Percentiles rank a stretch among this genome's conserved stretches.
Evolutionary conservation across 768 basidiomycete genomes (phyloP).

Genomic region (Peribolospora baueri): DNA sequence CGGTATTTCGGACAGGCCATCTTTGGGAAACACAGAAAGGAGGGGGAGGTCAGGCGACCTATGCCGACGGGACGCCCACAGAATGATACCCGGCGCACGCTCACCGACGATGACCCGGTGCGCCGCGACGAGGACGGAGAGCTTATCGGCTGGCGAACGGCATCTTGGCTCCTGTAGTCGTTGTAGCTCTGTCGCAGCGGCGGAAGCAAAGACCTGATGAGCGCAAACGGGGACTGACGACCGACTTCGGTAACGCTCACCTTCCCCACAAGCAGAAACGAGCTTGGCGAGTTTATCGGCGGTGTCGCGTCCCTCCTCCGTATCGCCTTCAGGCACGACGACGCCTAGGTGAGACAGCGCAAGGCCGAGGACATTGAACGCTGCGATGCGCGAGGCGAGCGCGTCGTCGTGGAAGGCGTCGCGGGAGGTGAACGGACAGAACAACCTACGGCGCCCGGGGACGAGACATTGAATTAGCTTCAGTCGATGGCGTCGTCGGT

Average conservation of each 20-base stretch:
- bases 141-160: constrained; percentile 51
- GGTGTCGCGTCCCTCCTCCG: constrained; percentile 17
- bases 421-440: constrained; percentile 44
- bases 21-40: constrained; percentile 3
- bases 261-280: constrained; percentile 48
- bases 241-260: constrained; percentile 24
- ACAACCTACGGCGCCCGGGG: constrained; percentile 30
- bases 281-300: constrained; percentile 30
- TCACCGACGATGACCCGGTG: constrained; percentile 69
- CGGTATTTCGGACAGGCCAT: constrained; percentile 14
- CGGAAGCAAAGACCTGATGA: background rate
- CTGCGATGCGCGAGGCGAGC: constrained; percentile 64
- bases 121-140: constrained; percentile 49
- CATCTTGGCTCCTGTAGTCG: constrained; percentile 27
- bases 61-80: constrained; percentile 6
- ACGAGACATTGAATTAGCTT: background rate
- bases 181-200: constrained; percentile 25
- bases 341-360: constrained; percentile 72
- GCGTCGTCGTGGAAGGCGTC: constrained; percentile 78
- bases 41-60: constrained; percentile 6
- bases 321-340: constrained; percentile 21
- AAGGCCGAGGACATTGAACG: constrained; percentile 73
- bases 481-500: background rate
- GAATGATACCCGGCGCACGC: constrained; percentile 12
- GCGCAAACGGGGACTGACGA: background rate